These are phyloP conservation scores for Pythium utonaiense DNA, from an alignment of 352 stramenopile species.

Conservation along the genomic window DNA sequence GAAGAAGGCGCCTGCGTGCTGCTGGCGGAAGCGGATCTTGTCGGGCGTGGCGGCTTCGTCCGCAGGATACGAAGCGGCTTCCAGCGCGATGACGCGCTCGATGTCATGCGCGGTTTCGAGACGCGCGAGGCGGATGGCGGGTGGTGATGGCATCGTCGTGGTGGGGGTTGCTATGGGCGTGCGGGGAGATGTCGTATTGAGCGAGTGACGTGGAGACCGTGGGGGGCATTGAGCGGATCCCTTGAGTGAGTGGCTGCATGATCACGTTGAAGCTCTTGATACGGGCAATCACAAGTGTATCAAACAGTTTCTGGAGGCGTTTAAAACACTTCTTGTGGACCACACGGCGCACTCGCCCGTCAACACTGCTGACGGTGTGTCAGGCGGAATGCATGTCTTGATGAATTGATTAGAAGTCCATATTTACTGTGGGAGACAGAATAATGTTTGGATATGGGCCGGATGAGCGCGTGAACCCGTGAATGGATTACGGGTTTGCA, in stretches of 20 bases:
- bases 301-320: not conserved
- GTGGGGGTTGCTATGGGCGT: too few species aligned
- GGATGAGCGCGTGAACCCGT: too few species aligned
- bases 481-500: too few species aligned
- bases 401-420: not conserved
- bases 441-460: too few species aligned
- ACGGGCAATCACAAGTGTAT: constrained; percentile 5
- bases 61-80: constrained; percentile 67
- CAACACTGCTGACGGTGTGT: too few species aligned
- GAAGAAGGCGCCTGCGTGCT: constrained; percentile 79
- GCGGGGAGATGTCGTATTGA: too few species aligned
- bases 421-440: not conserved
- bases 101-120: constrained; percentile 28
- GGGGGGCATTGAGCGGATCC: not conserved
- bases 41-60: constrained; percentile 85
- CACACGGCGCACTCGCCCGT: too few species aligned
- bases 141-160: constrained; percentile 2
- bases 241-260: too few species aligned
- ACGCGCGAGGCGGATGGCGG: constrained; percentile 3
- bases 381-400: not conserved
- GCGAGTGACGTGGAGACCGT: not conserved
- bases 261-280: constrained; percentile 14
- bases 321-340: constrained; percentile 12
- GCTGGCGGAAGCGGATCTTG: constrained; percentile 79
- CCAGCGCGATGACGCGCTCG: constrained; percentile 40